Evolutionary conservation across 805 yeast species (phyloP), one percentile per base, ranked within the genome.

Genomic region (Cyberlindnera galapagoensis): DNA sequence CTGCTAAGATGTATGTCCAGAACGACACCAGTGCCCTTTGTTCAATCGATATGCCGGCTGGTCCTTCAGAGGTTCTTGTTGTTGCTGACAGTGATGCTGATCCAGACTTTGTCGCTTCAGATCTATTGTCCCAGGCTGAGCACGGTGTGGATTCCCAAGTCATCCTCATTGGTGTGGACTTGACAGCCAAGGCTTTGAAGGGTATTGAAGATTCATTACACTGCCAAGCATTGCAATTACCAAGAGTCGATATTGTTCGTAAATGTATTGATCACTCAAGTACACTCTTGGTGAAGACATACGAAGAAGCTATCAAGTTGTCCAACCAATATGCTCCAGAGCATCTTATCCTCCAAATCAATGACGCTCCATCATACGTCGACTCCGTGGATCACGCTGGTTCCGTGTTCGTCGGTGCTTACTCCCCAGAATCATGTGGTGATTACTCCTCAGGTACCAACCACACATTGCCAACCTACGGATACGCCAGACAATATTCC

Each of bases 41-140:
- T 55, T 83, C 95, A 12, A 92, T 92, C 47, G 99, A 92, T 59
- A 90, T 92, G 97, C 99, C 99, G 30, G 99, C 99, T 17, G 99
- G 99, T 8, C 99, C 99, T 18, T 83, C 95, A 32, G 99, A 92
- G 62, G 99, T 92, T 16, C 68, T 92, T 38, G 99, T 90, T n/a
- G 67, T 92, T 47, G 95, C 95, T 29, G 99, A 92, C 57, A 73
- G 67, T 38, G 53, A 71, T 28, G 85, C 97, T 9, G 95, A 87
- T 60, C 90, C 94, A 16, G 95, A 87, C 51, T 92, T 85, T 59
- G 98, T 92, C 19, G 98, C 97, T n/a, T 75, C 87, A 43, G 99
- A 92, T 58, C 69, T 92, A 54, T 68, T 92, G 38, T 88, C 97
- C 0, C 99, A 92, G 64, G 99, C 99, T 18, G 99, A 92, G 65